Evolutionary conservation across 1,284 basidiomycete species (phyloP).

Genomic region (Phlebopus sp.): DNA sequence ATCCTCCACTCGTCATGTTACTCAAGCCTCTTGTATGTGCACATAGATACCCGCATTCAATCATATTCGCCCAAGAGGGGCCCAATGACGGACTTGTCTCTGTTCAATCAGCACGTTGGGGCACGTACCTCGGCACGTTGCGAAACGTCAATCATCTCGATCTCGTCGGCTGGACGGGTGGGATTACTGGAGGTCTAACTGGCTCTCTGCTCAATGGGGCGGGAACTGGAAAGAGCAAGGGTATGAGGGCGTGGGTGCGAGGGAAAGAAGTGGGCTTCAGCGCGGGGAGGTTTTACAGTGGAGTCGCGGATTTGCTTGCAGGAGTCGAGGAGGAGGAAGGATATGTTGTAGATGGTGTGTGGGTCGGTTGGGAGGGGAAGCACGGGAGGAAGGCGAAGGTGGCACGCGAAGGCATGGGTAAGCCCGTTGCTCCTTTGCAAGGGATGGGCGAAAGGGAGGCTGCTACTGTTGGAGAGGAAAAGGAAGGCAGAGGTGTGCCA

Average conservation of each 20-base stretch:
- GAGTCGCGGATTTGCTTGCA: constrained; percentile 71
- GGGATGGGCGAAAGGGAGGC: too few relatives aligned
- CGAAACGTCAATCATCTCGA: constrained; percentile 91
- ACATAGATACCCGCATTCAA: constrained; percentile 72
- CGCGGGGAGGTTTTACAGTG: constrained; percentile 85
- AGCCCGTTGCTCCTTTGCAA: too few relatives aligned
- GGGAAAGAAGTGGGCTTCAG: constrained; percentile 89
- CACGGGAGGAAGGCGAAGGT: constrained; percentile 16
- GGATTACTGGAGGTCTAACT: constrained; percentile 76
- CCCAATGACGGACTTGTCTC: constrained; percentile 91
- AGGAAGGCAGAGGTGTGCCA: background rate
- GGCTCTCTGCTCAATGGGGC: constrained; percentile 8
- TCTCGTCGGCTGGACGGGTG: constrained; percentile 75
- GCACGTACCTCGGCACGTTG: constrained; percentile 84
- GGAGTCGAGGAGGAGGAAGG: constrained; percentile 60
- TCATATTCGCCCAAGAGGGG: constrained; percentile 87
- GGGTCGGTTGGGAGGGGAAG: constrained; percentile 16
- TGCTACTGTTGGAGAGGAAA: background rate
- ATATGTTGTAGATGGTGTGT: constrained; percentile 19
- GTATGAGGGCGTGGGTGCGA: constrained; percentile 73
- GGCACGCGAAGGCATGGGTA: background rate
- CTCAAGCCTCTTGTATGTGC: background rate
- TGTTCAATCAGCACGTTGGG: constrained; percentile 82
- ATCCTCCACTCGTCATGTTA: background rate
- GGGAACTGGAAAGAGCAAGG: constrained; percentile 13